These are phyloP conservation scores for Ocimum tenuiflorum DNA, from an alignment of 257 asterid species.

Conservation along the genomic window DNA sequence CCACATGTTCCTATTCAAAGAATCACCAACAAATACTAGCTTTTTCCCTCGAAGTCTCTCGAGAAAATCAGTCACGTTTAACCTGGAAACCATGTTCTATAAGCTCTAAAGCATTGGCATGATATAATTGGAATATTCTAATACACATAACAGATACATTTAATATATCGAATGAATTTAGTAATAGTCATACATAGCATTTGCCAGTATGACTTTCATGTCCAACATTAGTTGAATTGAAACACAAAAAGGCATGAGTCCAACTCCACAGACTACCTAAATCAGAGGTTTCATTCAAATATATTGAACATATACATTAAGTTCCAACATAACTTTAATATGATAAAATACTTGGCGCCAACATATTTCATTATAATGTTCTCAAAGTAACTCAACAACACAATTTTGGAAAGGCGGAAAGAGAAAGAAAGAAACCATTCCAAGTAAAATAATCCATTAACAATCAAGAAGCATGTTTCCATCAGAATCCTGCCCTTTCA, in stretches of 20 bases:
- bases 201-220: neutral
- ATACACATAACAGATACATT: neutral
- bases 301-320: neutral
- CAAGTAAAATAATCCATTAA: neutral
- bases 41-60: slow-evolving; percentile 72
- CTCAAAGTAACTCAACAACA: neutral
- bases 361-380: neutral
- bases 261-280: neutral
- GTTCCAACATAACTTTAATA: neutral
- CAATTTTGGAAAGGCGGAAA: neutral
- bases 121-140: neutral
- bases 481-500: neutral
- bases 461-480: neutral
- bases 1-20: slow-evolving; percentile 96
- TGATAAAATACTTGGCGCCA: neutral
- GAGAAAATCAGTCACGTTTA: slow-evolving; percentile 77
- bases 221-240: neutral
- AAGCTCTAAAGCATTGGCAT: slow-evolving; percentile 1
- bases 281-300: neutral
- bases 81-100: slow-evolving; percentile 35
- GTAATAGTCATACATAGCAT: neutral
- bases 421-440: neutral
- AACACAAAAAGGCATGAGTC: neutral
- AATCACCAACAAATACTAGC: slow-evolving; percentile 83
- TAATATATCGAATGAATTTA: neutral